Evolutionary conservation across 305 asterid species (phyloP).

Genomic region (Rubia peregrina): DNA sequence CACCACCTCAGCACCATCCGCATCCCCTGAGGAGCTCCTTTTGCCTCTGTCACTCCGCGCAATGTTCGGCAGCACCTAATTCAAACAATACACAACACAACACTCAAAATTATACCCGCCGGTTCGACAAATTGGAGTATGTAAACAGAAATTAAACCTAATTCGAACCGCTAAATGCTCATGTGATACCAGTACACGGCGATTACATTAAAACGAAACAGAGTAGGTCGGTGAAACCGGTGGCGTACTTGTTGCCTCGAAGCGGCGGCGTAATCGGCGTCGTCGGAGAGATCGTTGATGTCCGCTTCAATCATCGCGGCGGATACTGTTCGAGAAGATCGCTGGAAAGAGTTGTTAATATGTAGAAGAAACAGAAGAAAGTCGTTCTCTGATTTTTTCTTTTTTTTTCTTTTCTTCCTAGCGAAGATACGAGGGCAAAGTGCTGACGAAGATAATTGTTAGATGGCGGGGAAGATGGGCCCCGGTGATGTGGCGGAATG

Average conservation of each 20-base stretch:
- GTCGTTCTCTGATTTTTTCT: neutral
- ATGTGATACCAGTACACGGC: neutral
- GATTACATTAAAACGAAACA: slow-evolving; percentile 5
- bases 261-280: slow-evolving; percentile 87
- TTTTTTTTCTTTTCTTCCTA: slow-evolving; percentile 3
- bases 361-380: neutral
- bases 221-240: slow-evolving; percentile 9
- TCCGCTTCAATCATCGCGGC: slow-evolving; percentile 65
- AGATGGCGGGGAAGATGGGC: neutral
- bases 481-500: slow-evolving; percentile 3
- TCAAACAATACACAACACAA: slow-evolving; percentile 9
- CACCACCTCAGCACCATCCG: slow-evolving; percentile 67
- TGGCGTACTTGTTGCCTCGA: slow-evolving; percentile 63
- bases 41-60: slow-evolving; percentile 40
- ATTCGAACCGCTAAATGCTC: slow-evolving; percentile 10
- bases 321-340: neutral
- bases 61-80: slow-evolving; percentile 37
- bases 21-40: slow-evolving; percentile 52
- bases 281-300: slow-evolving; percentile 71
- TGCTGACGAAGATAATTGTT: neutral
- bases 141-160: slow-evolving; percentile 15
- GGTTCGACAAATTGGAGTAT: neutral
- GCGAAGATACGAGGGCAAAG: slow-evolving; percentile 4
- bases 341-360: neutral
- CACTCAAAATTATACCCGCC: slow-evolving; percentile 7